phyloP scores from a whole-genome alignment of 129 eudicot species.

The Silybum marianum region DNA sequence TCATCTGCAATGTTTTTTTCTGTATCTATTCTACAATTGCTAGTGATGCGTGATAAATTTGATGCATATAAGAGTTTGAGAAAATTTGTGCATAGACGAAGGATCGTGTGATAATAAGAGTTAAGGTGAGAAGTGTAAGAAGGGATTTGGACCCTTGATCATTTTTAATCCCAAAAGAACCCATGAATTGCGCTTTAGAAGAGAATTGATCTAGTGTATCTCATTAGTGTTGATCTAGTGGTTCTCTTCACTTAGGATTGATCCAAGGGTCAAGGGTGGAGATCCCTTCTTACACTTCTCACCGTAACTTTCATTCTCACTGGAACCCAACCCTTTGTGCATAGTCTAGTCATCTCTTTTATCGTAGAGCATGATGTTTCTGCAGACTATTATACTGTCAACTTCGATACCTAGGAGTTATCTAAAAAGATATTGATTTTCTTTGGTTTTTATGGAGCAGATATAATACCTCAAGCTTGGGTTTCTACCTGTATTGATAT shows the following conservation, averaged over 20 bases:
- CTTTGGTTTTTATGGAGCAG: neutral
- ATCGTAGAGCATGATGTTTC: neutral
- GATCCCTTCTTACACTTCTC: too few relatives aligned
- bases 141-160: too few relatives aligned
- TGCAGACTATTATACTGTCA: neutral
- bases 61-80: slow-evolving; percentile 7
- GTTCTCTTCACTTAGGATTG: too few relatives aligned
- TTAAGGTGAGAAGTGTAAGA: too few relatives aligned
- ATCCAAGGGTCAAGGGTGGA: too few relatives aligned
- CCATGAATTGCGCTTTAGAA: too few relatives aligned
- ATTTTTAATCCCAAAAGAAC: too few relatives aligned
- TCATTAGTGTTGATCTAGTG: too few relatives aligned
- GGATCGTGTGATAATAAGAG: too few relatives aligned
- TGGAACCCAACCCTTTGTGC: neutral
- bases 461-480: slow-evolving; percentile 3
- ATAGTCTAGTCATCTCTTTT: slow-evolving; percentile 7
- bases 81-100: neutral
- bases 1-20: neutral
- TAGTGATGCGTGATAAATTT: neutral
- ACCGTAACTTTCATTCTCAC: too few relatives aligned
- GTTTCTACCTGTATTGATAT: slow-evolving; percentile 9
- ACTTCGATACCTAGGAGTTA: neutral
- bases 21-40: neutral
- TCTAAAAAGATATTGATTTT: neutral
- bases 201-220: too few relatives aligned